Evolutionary conservation across 108 stramenopile genomes (phyloP), one percentile per base, ranked within the genome.

Genomic region (Skeletonema potamos): DNA sequence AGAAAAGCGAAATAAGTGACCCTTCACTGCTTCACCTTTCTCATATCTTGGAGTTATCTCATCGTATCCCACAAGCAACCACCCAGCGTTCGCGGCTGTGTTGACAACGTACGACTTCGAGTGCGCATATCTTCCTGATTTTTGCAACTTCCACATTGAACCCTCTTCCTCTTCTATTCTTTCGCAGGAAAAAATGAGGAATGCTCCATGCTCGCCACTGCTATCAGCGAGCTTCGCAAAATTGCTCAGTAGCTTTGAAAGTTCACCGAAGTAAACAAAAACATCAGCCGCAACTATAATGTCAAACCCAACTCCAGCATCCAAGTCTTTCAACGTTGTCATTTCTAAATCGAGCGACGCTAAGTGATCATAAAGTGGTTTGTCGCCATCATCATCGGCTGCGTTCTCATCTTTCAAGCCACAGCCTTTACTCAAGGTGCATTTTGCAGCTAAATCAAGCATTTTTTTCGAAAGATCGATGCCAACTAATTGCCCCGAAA

Each of bases 281-380:
- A 91, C 90, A 75, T 91, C 90, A 13, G 90, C 88, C 9, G 88
- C 90, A 0, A 86, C 86, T 36, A 91, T 85, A 27, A 91, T 68
- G 66, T 91, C 90, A 58, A 88, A 88, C 13, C 80, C 83, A 57
- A 41, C 41, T 15, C 61, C 32, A 9, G 33, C 34, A 32, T 64
- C 58, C 26, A 81, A 46, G 27, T 82, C 81, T 10, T 66, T 30
- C 64, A 82, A 30, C 33, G 82, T 86, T 65, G 85, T 85, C n/a
- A 84, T 86, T 72, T 90, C 89, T 22, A 90, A 57, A 65, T 90
- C 89, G 48, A 85, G 54, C 1, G 77, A 76, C 2, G 85, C 51
- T 13, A 90, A 58, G 43, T 72, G 73, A 78, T 90, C 85, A 58
- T 90, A 90, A 1, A 90, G 71, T 36, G 76, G 76, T 37, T 17